Evolutionary conservation across 495 filamentous ascomycete species (phyloP), one percentile per base, ranked within the genome.

Genomic region (Lophium mytilinum): DNA sequence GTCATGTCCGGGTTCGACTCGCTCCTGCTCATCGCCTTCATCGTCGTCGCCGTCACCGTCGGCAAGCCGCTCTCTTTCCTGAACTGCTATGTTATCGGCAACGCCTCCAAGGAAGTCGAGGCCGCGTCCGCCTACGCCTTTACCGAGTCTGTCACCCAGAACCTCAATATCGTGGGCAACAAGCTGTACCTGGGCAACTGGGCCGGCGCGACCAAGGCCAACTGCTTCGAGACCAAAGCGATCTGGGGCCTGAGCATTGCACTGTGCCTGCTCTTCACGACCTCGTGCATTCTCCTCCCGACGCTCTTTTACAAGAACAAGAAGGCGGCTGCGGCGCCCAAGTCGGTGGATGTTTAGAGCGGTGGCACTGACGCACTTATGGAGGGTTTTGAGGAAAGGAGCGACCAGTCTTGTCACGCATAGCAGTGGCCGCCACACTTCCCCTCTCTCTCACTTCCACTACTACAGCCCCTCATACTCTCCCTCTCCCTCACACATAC

Each of bases 171-270:
- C 30, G 61, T 60, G 34, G 70, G 68, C 14, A 53, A 54, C 34
- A 66, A 61, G 21, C 69, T 86, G 21, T 73, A 77, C 19, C 83
- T 85, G 66, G 62, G 61, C 60, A 68, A 76, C 58, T 86, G 83
- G 83, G 78, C 88, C 60, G 76, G 83, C 33, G 75, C 77, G 11
- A 85, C 79, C 52, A 83, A 83, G 73, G 69, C 78, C 14, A 86
- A 88, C 56, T 96, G 92, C 74, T 82, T 80, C 61, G 83, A 93
- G 77, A 85, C 86, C 71, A 95, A 96, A 76, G 81, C 86, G 10
- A 83, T 91, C 58, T 96, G 90, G 92, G 92, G 90, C 15, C 70
- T 96, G 54, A 79, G 80, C 71, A 95, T 95, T 75, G 84, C 86
- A 6, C 75, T 92, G 36, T 92, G 81, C 60, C 68, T 73, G 50